Percentiles rank a stretch among this genome's conserved stretches.
These are phyloP conservation scores for Diaporthe citriasiana DNA, from an alignment of 2,329 filamentous ascomycete species.

Conservation along the genomic window DNA sequence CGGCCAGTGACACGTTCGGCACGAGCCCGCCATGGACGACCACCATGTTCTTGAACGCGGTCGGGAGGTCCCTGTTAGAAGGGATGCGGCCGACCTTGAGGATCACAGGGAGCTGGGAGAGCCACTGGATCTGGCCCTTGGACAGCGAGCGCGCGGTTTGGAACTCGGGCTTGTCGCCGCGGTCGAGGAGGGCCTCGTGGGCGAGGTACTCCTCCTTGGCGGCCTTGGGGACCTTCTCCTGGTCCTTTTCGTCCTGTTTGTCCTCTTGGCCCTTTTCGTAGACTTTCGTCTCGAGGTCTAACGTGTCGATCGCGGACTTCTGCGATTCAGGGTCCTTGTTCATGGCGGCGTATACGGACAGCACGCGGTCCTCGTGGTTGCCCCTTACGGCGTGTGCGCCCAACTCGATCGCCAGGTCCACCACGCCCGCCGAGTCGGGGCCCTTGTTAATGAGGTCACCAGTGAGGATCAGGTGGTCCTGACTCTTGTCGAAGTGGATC, in stretches of 20 bases:
- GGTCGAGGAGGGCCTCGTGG: conserved; percentile 47
- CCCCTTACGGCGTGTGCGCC: conserved; percentile 87
- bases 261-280: conserved; percentile 45
- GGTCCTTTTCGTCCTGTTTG: conserved; percentile 38
- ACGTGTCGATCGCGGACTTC: not conserved
- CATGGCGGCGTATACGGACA: conserved; percentile 71
- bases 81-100: conserved; percentile 76
- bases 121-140: conserved; percentile 75
- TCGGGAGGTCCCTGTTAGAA: conserved; percentile 1
- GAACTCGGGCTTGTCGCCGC: conserved; percentile 59
- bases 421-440: conserved; percentile 83
- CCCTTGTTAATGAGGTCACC: conserved; percentile 91
- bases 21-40: conserved; percentile 91
- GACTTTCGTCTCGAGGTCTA: conserved; percentile 39
- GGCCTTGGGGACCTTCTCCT: conserved; percentile 35
- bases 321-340: conserved; percentile 35
- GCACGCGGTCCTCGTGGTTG: conserved; percentile 90
- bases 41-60: conserved; percentile 69
- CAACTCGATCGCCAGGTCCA: conserved; percentile 80
- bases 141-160: conserved; percentile 69
- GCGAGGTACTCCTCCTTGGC: conserved; percentile 44
- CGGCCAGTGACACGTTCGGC: conserved; percentile 77
- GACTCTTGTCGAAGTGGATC: conserved; percentile 69
- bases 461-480: conserved; percentile 81
- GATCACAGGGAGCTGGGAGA: conserved; percentile 82